These are phyloP conservation scores for Taiwanofungus camphoratus DNA, from an alignment of 1,284 basidiomycete genomes.

Conservation along the genomic window DNA sequence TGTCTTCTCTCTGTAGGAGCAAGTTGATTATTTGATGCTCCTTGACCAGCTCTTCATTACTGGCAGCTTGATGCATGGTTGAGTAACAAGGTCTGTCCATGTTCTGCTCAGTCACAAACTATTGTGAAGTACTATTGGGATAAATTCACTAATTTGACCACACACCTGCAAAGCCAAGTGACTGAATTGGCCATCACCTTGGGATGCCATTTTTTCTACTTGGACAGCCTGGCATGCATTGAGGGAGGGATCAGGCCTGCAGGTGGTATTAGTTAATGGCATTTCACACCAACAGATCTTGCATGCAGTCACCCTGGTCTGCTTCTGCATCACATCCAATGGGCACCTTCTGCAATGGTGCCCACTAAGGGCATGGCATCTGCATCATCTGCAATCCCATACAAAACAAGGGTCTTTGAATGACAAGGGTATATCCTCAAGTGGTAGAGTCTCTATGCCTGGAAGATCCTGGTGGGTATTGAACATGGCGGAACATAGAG, in stretches of 20 bases:
- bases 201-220: slow-evolving; percentile 51
- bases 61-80: slow-evolving; percentile 43
- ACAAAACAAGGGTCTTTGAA: slow-evolving; percentile 47
- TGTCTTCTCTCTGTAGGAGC: slow-evolving; percentile 44
- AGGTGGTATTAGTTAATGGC: slow-evolving; percentile 53
- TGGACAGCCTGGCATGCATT: slow-evolving; percentile 43
- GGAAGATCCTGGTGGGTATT: slow-evolving; percentile 27
- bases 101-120: too few relatives aligned
- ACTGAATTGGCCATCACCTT: slow-evolving; percentile 47
- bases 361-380: slow-evolving; percentile 34
- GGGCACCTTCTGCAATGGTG: slow-evolving; percentile 36
- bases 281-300: slow-evolving; percentile 51
- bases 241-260: slow-evolving; percentile 52
- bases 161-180: slow-evolving; percentile 49
- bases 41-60: slow-evolving; percentile 45
- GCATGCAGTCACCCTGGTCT: slow-evolving; percentile 45
- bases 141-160: not conserved
- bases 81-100: slow-evolving; percentile 47
- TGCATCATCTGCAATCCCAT: slow-evolving; percentile 34
- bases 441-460: slow-evolving; percentile 29
- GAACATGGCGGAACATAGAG: slow-evolving; percentile 34
- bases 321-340: slow-evolving; percentile 37
- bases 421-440: slow-evolving; percentile 28
- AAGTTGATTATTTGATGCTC: slow-evolving; percentile 44
- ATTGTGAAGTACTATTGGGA: too few relatives aligned